Evolutionary conservation across 2,329 filamentous ascomycete species (phyloP).

Genomic region (Fusarium sp.): DNA sequence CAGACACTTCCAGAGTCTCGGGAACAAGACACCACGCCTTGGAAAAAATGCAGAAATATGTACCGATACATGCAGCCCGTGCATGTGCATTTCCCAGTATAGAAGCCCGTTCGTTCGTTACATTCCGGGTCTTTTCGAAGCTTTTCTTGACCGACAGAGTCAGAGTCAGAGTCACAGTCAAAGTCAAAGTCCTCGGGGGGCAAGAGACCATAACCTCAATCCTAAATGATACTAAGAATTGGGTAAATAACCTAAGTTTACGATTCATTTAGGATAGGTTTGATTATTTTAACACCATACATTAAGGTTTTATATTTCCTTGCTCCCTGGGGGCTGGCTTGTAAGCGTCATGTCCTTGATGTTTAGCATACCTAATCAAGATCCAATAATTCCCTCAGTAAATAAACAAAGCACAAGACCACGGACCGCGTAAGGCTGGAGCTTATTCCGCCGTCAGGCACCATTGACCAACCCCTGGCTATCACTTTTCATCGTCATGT

Average conservation of each 20-base stretch:
- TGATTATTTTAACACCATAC: too few relatives aligned
- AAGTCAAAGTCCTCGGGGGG: background rate
- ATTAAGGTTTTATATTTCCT: background rate
- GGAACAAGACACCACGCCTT: conserved; percentile 9
- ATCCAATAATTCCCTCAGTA: conserved; percentile 28
- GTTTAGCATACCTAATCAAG: background rate
- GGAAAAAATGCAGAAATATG: background rate
- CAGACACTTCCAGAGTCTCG: conserved; percentile 18
- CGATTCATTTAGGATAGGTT: too few relatives aligned
- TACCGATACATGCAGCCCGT: background rate
- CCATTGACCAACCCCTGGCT: conserved; percentile 10
- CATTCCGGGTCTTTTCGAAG: conserved; percentile 3
- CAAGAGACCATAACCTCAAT: too few relatives aligned
- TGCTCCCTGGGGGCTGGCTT: background rate
- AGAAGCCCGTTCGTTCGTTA: background rate
- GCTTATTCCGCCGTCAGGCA: conserved; percentile 29
- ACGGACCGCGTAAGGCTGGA: background rate
- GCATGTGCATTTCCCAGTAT: background rate
- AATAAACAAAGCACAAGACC: conserved; percentile 3
- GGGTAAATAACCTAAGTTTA: too few relatives aligned
- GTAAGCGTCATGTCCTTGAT: conserved; percentile 17
- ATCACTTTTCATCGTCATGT: background rate
- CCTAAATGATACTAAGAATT: too few relatives aligned
- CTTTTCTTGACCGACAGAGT: conserved; percentile 26
- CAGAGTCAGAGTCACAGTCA: background rate